A percentile compares a stretch with the other conserved stretches of the same genome.
Conservation (phyloP, 2,329 filamentous ascomycete species). For the Paracorniculantispora psalliotae region DNA sequence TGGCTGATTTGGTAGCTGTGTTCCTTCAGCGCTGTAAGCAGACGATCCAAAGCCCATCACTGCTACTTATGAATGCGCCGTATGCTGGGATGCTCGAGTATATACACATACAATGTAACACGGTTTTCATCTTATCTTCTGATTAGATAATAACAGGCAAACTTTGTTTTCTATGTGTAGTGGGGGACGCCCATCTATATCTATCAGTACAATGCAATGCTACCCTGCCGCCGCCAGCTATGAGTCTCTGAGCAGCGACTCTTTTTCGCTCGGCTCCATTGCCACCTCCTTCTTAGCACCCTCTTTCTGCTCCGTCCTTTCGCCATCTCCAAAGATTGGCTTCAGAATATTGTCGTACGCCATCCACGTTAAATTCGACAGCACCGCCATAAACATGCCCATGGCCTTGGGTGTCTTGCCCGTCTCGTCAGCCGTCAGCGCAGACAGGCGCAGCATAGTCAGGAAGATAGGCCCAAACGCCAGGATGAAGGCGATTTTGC, state of each 20-base stretch:
- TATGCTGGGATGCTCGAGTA: no score
- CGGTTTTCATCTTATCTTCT: no score
- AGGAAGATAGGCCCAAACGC: constrained; percentile 54
- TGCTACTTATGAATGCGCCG: no score
- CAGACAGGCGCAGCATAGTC: constrained; percentile 38
- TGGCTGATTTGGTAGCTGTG: no score
- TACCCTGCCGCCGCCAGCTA: background rate
- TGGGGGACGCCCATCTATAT: no score
- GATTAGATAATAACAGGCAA: no score
- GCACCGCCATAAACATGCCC: constrained; percentile 39
- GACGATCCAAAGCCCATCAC: no score
- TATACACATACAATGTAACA: no score
- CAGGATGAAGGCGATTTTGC: constrained; percentile 55
- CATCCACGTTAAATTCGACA: constrained; percentile 48
- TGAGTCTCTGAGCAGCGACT: background rate
- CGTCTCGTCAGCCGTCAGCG: constrained; percentile 56
- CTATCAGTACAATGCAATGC: no score
- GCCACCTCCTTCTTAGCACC: constrained; percentile 15
- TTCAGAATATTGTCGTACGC: constrained; percentile 45
- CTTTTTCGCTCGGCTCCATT: constrained; percentile 10
- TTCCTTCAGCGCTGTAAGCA: no score
- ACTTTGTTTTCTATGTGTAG: no score
- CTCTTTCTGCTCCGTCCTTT: constrained; percentile 48
- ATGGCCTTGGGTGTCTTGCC: constrained; percentile 69
- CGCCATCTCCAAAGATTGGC: constrained; percentile 77